phyloP scores from a whole-genome alignment of 352 stramenopile species.

The Thraustochytrium sp. region DNA sequence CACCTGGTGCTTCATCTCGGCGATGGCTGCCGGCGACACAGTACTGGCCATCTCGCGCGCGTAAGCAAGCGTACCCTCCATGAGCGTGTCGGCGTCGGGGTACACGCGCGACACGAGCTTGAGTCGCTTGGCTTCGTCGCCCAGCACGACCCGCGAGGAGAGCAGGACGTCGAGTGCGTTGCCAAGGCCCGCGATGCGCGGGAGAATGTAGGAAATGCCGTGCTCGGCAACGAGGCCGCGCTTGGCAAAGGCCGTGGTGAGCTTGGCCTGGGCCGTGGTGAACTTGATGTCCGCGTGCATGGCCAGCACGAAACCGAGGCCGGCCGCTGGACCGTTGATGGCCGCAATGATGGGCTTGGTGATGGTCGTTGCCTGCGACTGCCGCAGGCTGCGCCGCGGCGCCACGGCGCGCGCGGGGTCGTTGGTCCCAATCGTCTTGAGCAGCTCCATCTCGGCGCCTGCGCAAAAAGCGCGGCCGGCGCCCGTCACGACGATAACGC shows the following conservation, averaged over 20 bases:
- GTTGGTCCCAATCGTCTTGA: background rate
- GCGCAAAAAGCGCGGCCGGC: conserved; percentile 30
- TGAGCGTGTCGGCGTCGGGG: background rate
- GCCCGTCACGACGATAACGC: conserved; percentile 38
- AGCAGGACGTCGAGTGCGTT: conserved; percentile 26
- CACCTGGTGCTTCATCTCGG: conserved; percentile 28
- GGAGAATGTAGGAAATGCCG: conserved; percentile 12
- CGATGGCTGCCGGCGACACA: conserved; percentile 24
- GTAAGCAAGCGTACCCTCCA: conserved; percentile 3
- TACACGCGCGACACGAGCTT: background rate
- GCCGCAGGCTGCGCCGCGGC: conserved; percentile 1
- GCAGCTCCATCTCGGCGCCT: conserved; percentile 18
- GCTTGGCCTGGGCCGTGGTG: background rate
- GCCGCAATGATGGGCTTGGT: conserved; percentile 13
- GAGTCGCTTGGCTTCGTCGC: background rate
- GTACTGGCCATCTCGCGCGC: background rate
- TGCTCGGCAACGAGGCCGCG: conserved; percentile 29
- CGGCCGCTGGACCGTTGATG: conserved; percentile 24
- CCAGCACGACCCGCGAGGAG: conserved; percentile 12
- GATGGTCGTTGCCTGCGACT: background rate
- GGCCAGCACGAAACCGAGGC: conserved; percentile 34
- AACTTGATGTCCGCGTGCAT: background rate
- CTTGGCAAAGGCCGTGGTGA: conserved; percentile 35
- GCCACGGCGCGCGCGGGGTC: background rate
- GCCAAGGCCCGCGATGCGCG: background rate